Base-by-base conservation (phyloP, 306 rosid genomes). In the Purshia tridentata region DNA sequence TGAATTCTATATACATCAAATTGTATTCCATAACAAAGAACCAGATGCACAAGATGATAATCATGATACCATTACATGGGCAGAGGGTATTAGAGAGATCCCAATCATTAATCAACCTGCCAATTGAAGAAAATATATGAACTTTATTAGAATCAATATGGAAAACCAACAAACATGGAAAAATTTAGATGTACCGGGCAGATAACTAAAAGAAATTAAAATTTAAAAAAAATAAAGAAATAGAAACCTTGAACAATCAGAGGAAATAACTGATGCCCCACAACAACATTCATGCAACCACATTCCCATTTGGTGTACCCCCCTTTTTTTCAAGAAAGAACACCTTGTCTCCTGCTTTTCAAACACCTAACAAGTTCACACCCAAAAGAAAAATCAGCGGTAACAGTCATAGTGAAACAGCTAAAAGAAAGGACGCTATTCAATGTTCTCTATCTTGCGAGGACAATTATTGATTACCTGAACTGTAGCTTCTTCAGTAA, bases 241-340 rank as follows among this genome's bases (percentile, higher is more conserved):
- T 67, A 60, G 81, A 82, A 83, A 89, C 95, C 88, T 87, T 58
- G 78, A 68, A 72, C 68, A 70, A 76, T 81, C 79, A 66, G 69
- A 78, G 44, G 89, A 83, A 81, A 87, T 35, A 81, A 72, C 83
- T 6, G 84, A 74, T 57, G 76, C 72, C 60, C 88, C 90, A 50
- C 99, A 94, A 69, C 29, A 48, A 72, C 98, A 94, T 80, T 94
- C 98, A 41, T 57, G 78, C 41, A 78, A 69, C 97, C 99, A 94
- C 96, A 89, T 85, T 78, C 96, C 97, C 45, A 57, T 73, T 76
- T 48, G 81, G 82, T 94, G 99, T 78, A 89, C 79, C 11, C 83
- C 81, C 75, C 85, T 86, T 81, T 84, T 88, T 76, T 80, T 84
- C 77, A 94, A 78, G 81, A 94, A 89, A 61, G 91, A 86, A 70